Percentiles rank a stretch among this genome's conserved stretches.
Conservation (phyloP, 495 filamentous ascomycete species). For the Annulohypoxylon moriforme region DNA sequence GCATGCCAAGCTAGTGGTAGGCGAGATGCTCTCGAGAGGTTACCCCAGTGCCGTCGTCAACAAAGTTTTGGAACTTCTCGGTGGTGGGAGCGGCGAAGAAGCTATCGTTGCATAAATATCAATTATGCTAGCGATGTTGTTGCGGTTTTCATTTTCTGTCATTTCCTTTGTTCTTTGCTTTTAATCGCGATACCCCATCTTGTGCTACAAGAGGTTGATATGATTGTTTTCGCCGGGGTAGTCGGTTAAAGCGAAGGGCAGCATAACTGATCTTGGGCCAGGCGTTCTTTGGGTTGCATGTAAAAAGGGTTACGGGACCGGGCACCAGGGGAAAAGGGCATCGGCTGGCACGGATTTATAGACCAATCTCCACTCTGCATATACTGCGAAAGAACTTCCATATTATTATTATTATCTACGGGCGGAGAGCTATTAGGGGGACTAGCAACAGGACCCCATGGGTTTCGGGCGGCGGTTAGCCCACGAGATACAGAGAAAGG, state of each 20-base stretch:
- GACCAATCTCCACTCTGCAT: constrained; percentile 53
- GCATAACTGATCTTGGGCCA: constrained; percentile 22
- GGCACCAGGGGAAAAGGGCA: constrained; percentile 40
- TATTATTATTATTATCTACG: constrained; percentile 21
- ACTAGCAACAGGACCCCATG: constrained; percentile 7
- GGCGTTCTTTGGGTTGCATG: constrained; percentile 43
- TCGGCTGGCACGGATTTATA: constrained; percentile 46
- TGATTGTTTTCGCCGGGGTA: constrained; percentile 36
- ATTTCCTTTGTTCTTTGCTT: constrained; percentile 48
- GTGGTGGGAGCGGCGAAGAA: constrained; percentile 62
- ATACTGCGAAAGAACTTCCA: constrained; percentile 44
- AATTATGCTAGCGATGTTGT: not conserved
- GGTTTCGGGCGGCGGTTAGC: constrained; percentile 19
- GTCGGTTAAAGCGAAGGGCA: constrained; percentile 43
- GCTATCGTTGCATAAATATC: constrained; percentile 34
- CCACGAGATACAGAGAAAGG: constrained; percentile 16
- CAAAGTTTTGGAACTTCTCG: constrained; percentile 91
- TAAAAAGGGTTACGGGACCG: constrained; percentile 34
- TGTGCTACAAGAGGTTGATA: constrained; percentile 39
- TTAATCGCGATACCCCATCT: constrained; percentile 55
- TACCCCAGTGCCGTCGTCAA: constrained; percentile 91
- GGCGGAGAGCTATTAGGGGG: constrained; percentile 9
- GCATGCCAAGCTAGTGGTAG: constrained; percentile 77
- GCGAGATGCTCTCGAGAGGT: constrained; percentile 89
- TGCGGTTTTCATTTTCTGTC: constrained; percentile 13